These are phyloP conservation scores for Chytriomyces sp. DNA, from an alignment of 192 early-diverging fungal genomes.

Conservation along the genomic window DNA sequence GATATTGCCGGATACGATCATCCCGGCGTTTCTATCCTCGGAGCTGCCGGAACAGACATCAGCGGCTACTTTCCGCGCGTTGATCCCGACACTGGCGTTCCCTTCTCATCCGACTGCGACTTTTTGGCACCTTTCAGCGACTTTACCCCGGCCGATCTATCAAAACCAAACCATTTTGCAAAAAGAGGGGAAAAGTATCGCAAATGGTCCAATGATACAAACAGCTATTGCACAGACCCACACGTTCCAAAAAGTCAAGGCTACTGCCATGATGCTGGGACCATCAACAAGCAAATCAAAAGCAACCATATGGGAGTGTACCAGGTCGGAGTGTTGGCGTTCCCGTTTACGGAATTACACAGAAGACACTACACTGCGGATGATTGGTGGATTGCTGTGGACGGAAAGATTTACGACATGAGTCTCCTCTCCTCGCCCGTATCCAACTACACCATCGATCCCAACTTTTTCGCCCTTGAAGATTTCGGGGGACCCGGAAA, in stretches of 20 bases:
- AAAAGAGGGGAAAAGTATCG: not conserved
- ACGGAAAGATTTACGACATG: constrained; percentile 84
- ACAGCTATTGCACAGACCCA: not conserved
- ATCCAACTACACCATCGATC: constrained; percentile 20
- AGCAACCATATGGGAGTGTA: constrained; percentile 39
- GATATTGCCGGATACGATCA: constrained; percentile 44
- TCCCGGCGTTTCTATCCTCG: constrained; percentile 37
- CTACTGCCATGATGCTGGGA: constrained; percentile 46
- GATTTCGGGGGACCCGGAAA: constrained; percentile 32
- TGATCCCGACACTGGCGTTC: constrained; percentile 31
- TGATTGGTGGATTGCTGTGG: constrained; percentile 69
- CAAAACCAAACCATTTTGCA: not conserved
- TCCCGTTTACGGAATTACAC: constrained; percentile 57
- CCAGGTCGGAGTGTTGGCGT: constrained; percentile 46
- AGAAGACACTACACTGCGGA: constrained; percentile 52
- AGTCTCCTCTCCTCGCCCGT: constrained; percentile 53
- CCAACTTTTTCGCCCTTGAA: constrained; percentile 62
- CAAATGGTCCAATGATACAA: not conserved
- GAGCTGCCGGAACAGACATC: constrained; percentile 44
- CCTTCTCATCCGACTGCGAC: constrained; percentile 14
- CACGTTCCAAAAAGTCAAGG: constrained; percentile 23
- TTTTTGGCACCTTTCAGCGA: constrained; percentile 1
- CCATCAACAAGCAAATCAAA: constrained; percentile 35
- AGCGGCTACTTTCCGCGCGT: constrained; percentile 45
- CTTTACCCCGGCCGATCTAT: not conserved